Percentiles rank a stretch among this genome's conserved stretches.
phyloP scores from a whole-genome alignment of 768 basidiomycete genomes.

The Phaffia australis region DNA sequence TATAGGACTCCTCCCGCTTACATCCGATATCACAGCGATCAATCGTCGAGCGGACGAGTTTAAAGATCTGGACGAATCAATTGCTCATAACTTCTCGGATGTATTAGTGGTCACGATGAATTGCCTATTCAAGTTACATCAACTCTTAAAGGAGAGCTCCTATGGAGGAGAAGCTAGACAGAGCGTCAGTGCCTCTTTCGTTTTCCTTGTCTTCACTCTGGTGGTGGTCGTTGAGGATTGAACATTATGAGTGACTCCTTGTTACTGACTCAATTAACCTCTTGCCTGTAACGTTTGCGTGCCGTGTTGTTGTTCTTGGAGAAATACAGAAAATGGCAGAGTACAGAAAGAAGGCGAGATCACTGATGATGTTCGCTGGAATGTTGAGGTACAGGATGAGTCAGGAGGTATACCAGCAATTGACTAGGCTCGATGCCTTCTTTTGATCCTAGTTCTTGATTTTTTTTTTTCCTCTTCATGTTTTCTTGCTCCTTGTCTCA shows the following conservation, averaged over 20 bases:
- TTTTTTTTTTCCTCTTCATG: too few relatives aligned
- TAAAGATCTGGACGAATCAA: slow-evolving; percentile 66
- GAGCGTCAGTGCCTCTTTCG: slow-evolving; percentile 46
- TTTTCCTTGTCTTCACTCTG: neutral
- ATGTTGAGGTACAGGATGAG: slow-evolving; percentile 73
- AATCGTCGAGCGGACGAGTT: slow-evolving; percentile 81
- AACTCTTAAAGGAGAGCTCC: slow-evolving; percentile 57
- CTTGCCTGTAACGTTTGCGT: slow-evolving; percentile 27
- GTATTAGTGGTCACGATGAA: slow-evolving; percentile 90
- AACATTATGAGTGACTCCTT: neutral
- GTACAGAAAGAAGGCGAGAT: slow-evolving; percentile 67
- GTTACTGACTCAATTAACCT: slow-evolving; percentile 13
- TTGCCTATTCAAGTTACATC: slow-evolving; percentile 69
- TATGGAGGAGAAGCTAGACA: slow-evolving; percentile 66
- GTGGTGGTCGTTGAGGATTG: neutral
- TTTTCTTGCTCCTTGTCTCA: too few relatives aligned
- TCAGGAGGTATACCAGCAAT: slow-evolving; percentile 76
- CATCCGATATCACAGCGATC: slow-evolving; percentile 72
- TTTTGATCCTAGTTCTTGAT: too few relatives aligned
- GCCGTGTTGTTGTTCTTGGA: slow-evolving; percentile 28
- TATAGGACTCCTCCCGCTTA: slow-evolving; percentile 73
- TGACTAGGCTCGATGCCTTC: slow-evolving; percentile 42
- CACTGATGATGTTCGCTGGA: slow-evolving; percentile 71
- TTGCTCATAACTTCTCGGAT: slow-evolving; percentile 78
- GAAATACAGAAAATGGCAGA: slow-evolving; percentile 49